Base-by-base conservation (phyloP, 2,329 filamentous ascomycete genomes). In the Aspergillaceae sp. region DNA sequence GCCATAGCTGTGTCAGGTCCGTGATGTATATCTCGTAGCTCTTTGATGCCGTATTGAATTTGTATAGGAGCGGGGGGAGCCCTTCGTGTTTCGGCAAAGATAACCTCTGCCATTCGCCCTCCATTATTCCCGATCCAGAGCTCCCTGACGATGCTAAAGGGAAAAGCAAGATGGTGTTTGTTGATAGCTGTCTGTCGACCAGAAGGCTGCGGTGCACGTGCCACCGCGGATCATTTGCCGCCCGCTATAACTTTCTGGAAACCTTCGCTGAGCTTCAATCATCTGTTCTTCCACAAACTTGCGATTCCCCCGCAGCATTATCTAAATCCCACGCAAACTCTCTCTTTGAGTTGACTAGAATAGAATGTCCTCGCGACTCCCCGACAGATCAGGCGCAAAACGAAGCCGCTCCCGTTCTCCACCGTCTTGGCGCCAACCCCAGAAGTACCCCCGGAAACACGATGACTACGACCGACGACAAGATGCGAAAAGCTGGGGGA, bases 1-100 rank as follows among this genome's bases (percentile, higher is more conserved):
- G 67, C 80, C 80, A 83, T 26, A 83, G 65, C 48, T 73, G 68
- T 51, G 70, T 74, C 35, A 83, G 65, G 56, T 83, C 80, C 26
- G 79, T 82, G 19, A 83, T 58, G 50, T 70, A 69, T 19, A 83
- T 58, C 9, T 66, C 67, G 58, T 81, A 81, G 46, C 71, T 70
- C 41, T 59, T 52, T 28, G 55, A 47, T 29, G 59, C 57, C 47
- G 59, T 55, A 8, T 51, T 54, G 46, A 66, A 71, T 43, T 60
- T 65, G 50, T 64, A 68, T 7, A 72, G 62, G 26, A 73, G 61
- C 7, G 64, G 62, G 10, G 69, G 69, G 4, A 57, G 43, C 35
- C 48, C 38, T 42, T 51, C 48, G 7, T 54, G 47, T 19, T 51
- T 53, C 10, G 56, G 44, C 11, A 64, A 51, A 32, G 53, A 57